These are phyloP conservation scores for Arthrobotrys conoides DNA, from an alignment of 2,329 filamentous ascomycete genomes.

Conservation along the genomic window DNA sequence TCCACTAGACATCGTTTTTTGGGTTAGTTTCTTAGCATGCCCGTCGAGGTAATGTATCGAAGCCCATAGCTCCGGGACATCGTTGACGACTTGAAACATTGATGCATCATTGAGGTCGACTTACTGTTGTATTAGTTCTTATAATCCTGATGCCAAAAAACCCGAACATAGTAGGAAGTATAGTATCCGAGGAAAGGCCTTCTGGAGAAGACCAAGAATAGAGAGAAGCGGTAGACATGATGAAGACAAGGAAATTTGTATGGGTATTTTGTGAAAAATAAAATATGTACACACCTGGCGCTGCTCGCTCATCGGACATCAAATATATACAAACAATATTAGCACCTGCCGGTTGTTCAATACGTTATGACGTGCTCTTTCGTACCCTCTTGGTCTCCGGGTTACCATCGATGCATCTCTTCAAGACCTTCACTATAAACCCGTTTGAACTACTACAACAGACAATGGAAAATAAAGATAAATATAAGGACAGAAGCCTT, in stretches of 20 bases:
- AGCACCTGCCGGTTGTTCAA: background rate
- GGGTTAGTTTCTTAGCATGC: too few relatives aligned
- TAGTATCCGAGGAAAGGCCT: background rate
- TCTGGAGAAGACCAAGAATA: too few relatives aligned
- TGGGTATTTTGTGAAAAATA: slow-evolving; percentile 8
- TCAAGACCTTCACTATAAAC: background rate
- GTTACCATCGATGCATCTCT: too few relatives aligned
- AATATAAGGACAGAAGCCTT: background rate
- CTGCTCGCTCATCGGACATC: slow-evolving; percentile 1
- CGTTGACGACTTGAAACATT: too few relatives aligned
- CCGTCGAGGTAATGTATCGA: too few relatives aligned
- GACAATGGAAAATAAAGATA: background rate
- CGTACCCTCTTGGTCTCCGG: background rate
- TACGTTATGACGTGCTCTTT: background rate
- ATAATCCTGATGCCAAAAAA: background rate
- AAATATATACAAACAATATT: slow-evolving; percentile 30
- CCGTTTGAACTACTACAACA: slow-evolving; percentile 1
- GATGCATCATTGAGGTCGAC: background rate
- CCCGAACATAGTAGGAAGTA: background rate
- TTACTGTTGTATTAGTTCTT: background rate
- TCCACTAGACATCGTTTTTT: too few relatives aligned
- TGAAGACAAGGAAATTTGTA: background rate
- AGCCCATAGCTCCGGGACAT: too few relatives aligned
- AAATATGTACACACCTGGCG: slow-evolving; percentile 18
- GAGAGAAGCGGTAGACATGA: background rate